phyloP scores from a whole-genome alignment of 768 basidiomycete genomes.

The Amanita molliuscula region DNA sequence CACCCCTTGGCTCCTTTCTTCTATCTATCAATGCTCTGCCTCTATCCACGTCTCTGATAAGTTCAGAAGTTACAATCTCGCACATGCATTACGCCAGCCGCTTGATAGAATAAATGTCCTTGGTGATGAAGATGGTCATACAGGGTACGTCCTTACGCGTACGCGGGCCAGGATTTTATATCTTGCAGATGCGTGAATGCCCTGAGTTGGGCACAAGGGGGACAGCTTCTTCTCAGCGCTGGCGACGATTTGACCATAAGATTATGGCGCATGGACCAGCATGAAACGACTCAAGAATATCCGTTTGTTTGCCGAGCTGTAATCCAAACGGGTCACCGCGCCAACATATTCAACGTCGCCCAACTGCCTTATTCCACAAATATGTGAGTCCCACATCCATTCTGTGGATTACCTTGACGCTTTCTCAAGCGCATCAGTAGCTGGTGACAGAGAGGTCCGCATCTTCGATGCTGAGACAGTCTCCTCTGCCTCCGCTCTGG shows the following conservation, averaged over 20 bases:
- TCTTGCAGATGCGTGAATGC: conserved; percentile 63
- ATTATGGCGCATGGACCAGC: conserved; percentile 63
- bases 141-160: conserved; percentile 36
- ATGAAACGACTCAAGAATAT: conserved; percentile 36
- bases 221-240: conserved; percentile 54
- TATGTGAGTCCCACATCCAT: conserved; percentile 41
- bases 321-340: conserved; percentile 71
- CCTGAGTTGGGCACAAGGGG: conserved; percentile 60
- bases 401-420: not conserved
- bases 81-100: conserved; percentile 7
- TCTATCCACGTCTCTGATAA: not conserved
- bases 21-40: not conserved
- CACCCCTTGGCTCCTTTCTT: not conserved
- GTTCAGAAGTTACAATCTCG: not conserved
- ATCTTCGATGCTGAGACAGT: conserved; percentile 60
- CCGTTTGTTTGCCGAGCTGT: conserved; percentile 56
- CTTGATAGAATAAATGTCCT: conserved; percentile 68
- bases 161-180: not conserved
- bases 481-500: conserved; percentile 17
- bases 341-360: conserved; percentile 79
- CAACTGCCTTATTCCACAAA: conserved; percentile 73
- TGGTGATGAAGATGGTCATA: conserved; percentile 57
- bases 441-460: conserved; percentile 66
- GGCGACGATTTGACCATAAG: conserved; percentile 74
- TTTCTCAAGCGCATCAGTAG: conserved; percentile 50